Evolutionary conservation across 345 rosid species (phyloP).

Genomic region (Draba incana): DNA sequence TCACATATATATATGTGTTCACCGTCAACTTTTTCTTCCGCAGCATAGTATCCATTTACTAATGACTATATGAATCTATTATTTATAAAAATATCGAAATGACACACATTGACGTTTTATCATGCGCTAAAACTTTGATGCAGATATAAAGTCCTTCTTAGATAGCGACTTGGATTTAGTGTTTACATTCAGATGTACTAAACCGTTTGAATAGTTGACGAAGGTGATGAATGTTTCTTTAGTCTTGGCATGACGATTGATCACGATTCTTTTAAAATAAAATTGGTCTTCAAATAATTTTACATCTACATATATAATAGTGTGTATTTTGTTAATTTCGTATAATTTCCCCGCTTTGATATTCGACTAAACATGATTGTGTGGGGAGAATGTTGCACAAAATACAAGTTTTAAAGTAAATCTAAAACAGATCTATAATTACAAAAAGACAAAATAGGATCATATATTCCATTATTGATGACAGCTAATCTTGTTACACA

Average conservation of each 20-base stretch:
- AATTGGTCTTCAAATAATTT: background rate
- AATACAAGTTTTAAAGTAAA: constrained; percentile 31
- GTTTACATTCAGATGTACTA: background rate
- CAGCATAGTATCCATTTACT: no score
- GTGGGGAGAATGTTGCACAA: constrained; percentile 18
- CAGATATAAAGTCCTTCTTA: background rate
- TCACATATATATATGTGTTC: no score
- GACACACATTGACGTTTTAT: background rate
- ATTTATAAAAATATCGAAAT: background rate
- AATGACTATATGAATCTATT: no score
- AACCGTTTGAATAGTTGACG: background rate
- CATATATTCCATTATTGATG: constrained; percentile 48
- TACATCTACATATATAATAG: background rate
- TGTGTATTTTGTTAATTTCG: constrained; percentile 19
- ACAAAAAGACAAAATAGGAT: constrained; percentile 54
- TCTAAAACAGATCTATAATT: constrained; percentile 39
- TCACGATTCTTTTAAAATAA: no score
- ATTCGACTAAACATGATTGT: background rate
- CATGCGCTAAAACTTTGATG: background rate
- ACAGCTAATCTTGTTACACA: constrained; percentile 49
- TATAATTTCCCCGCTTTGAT: background rate
- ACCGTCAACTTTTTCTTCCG: no score
- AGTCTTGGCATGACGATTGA: background rate
- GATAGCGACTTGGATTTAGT: background rate
- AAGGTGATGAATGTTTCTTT: background rate